Evolutionary conservation across 2,329 filamentous ascomycete species (phyloP), one percentile per base, ranked within the genome.

Genomic region (Achaetomium macrosporum): DNA sequence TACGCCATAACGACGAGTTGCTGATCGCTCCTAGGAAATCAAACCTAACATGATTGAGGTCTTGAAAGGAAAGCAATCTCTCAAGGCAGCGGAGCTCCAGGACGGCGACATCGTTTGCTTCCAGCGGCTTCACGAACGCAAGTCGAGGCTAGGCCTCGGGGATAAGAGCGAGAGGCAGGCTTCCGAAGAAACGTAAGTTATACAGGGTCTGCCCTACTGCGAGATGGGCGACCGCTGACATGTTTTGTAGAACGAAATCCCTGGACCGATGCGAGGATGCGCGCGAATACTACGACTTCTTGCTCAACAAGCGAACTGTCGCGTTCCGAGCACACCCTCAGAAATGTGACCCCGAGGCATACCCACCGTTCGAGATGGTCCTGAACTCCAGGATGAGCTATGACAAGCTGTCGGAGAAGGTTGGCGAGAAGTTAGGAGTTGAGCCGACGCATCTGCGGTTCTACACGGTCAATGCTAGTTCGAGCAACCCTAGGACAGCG

Each of bases 91-190:
- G 1, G 95, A 99, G 68, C 87, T 99, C 20, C 92, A 97, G 67
- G 92, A 99, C 63, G 93, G 93, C 45, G 93, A 99, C 65, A 95
- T 99, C 61, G 83, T 99, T 52, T 96, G 91, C 66, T 96, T 97
- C 72, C 93, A 99, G 68, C 81, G 82, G 55, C 73, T 78, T 25
- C 71, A 66, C 1, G 78, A 81, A 43, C 70, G 70, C 36, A 79
- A 77, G 64, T 66, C 67, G 59, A 69, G 67, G 43, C 61, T 71
- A 13, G 66, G 68, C 1, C 55, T 71, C 36, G 68, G 68, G 37
- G 73, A 73, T 12, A 70, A 68, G 60, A 68, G 67, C 42, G 73
- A 74, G 13, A 71, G 68, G 59, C 69, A 66, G 42, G 43, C 61
- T 29, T 56, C 65, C 1, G 71, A 74, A 20, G 71, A 73, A 52